Base-by-base conservation (phyloP, 2,329 filamentous ascomycete species). In the Myriosclerotinia scirpicola region DNA sequence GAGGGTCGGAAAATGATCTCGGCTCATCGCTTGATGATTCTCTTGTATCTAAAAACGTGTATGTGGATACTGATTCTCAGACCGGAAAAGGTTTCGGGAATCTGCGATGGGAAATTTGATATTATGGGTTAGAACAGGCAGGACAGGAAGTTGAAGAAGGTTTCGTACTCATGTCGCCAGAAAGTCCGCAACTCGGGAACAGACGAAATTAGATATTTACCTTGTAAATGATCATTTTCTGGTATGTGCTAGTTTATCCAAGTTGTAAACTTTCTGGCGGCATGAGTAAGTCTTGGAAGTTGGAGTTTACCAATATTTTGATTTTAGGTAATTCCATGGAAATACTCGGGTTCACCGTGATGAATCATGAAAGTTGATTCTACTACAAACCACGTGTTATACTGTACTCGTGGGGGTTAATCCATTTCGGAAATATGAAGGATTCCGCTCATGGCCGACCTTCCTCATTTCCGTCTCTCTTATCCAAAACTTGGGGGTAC, bases 21-120 rank as follows among this genome's bases (percentile, higher is more conserved):
- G 38, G 54, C 54, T 42, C 54, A 56, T 56, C 54, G 54, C 36
- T 40, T 42, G 54, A 55, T 55, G 15, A 20, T n/a, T 56, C 26
- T 26, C 15, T 26, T 42, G 17, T 17, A 42, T 56, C 38, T 42
- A 17, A 22, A 56, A 42, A 56, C 38, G 54, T 42, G 38, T 42
- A 17, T 40, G 54, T 56, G 54, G 54, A 42, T 56, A 20, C 14
- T 6, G 22, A 53, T 30, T 50, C 20, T 44, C 15, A 44, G 42
- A 44, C 42, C 14, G 17, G 42, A 44, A 44, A 17, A 44, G 42
- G 55, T 58, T 44, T 58, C 55, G 55, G 55, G 40, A 46, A 58
- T 58, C 40, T 58, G 55, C 55, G 55, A 58, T 44, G 40, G 26
- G 42, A 20, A 44, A 44, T 58, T 22, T 44, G 22, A 26, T 58